Base-by-base conservation (phyloP, 2,329 filamentous ascomycete species). In the Fusarium tupiense region DNA sequence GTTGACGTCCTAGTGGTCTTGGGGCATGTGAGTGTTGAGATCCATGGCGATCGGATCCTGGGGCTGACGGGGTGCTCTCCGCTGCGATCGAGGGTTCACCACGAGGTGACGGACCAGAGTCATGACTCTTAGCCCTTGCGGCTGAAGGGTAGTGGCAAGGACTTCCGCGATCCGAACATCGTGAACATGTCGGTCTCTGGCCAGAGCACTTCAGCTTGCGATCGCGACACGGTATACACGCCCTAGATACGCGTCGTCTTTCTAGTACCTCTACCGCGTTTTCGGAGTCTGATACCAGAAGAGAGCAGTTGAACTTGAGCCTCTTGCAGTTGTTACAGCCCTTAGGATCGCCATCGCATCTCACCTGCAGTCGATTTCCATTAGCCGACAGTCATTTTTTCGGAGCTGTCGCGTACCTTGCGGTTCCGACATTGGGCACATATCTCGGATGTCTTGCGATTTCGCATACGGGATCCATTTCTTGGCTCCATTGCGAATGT, bases 361-460 rank as follows among this genome's bases (percentile, higher is more conserved):
- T 44, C 5, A 71, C 67, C 69, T 71, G 17, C 14, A 12, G 20
- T 19, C 13, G 3, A 16, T 52, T 12, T 12, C 19, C n/a, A 12
- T 37, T 53, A 53, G 33, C 50, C 50, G 33, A 53, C 12, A 5
- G 11, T 12, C 17, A 12, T 16, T 26, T 24, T 6, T 16, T 37
- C 17, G 33, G n/a, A 26, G 4, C 19, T 37, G 10, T 10, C 46
- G 2, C 53, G 2, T 62, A 71, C 69, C 47, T 72, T 72, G 19
- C 69, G 67, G 41, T 72, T 72, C 29, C 69, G 69, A 53, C 69
- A 71, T 33, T 72, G 69, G 4, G 62, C 61, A 31, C 67, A 72
- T 37, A 72, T 72, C 35, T 70, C 66, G 47, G 41, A 65, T 37
- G 68, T 69, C 54, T 65, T 71, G 47, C 54, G 53, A 22, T 69